phyloP scores from a whole-genome alignment of 768 basidiomycete species.

The Pluteus cervinus region DNA sequence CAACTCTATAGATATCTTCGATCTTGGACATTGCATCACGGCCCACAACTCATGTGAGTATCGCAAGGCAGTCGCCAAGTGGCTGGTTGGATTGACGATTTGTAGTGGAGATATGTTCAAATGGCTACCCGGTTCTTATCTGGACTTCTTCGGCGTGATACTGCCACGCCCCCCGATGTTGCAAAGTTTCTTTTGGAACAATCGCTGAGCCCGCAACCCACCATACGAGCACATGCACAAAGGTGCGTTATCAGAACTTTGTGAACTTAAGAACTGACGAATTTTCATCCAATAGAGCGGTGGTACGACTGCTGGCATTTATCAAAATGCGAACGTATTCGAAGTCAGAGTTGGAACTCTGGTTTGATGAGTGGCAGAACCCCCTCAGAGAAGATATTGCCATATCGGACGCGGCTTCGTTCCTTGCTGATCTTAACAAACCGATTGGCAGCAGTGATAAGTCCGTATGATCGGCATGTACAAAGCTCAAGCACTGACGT shows the following conservation, averaged over 20 bases:
- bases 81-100: constrained; percentile 8
- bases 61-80: constrained; percentile 8
- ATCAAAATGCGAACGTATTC: constrained; percentile 77
- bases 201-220: constrained; percentile 64
- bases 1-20: constrained; percentile 40
- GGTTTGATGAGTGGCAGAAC: constrained; percentile 68
- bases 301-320: constrained; percentile 59
- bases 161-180: constrained; percentile 42
- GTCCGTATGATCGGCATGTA: constrained; percentile 19
- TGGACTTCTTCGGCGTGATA: constrained; percentile 60
- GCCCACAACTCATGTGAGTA: constrained; percentile 66
- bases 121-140: constrained; percentile 58
- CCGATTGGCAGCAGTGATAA: constrained; percentile 26
- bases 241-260: constrained; percentile 32
- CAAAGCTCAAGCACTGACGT: constrained; percentile 3
- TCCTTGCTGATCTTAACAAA: constrained; percentile 40
- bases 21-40: constrained; percentile 56
- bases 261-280: background rate
- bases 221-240: constrained; percentile 60
- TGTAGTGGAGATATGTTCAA: constrained; percentile 81
- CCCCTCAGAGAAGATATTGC: constrained; percentile 45
- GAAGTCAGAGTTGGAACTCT: constrained; percentile 54
- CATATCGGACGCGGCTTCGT: constrained; percentile 41
- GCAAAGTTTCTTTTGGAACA: constrained; percentile 62
- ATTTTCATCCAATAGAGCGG: constrained; percentile 37